Evolutionary conservation across 1,284 basidiomycete species (phyloP), one percentile per base, ranked within the genome.

Genomic region (Sanghuangporus weigelae): DNA sequence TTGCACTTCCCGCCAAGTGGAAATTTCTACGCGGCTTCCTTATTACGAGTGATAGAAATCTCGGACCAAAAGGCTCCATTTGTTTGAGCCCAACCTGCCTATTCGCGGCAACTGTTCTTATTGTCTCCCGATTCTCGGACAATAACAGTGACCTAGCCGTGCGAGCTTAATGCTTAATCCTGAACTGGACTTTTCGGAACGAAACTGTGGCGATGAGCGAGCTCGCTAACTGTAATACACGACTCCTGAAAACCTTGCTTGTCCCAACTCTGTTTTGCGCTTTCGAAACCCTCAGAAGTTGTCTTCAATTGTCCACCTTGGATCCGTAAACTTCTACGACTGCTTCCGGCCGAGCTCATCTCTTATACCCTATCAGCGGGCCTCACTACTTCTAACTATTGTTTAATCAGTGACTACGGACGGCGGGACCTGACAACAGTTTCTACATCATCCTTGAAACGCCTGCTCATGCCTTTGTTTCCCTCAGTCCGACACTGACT

Each of bases 81-180:
- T 6, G 5, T 16, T 40, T 46, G 57, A 36, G 48, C 12, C 57
- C 57, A 16, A 38, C 31, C 19, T 54, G 21, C 53, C 53, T 54
- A 54, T 57, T 57, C 8, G 12, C 55, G 39, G 23, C 55, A 11
- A 10, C 31, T 16, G 16, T 44, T 31, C 12, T 38, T 49, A 59
- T 38, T 21, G 44, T 59, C 7, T 19, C 16, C 16, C 53, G 36
- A 36, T n/a, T 2, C 31, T 39, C 3, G 16, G n/a, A n/a, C 21
- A 54, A 35, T n/a, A 54, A 19, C 53, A 31, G 16, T 39, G 53
- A 35, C 31, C 14, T 11, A 3, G 14, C 3, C 53, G 44, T 26
- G 46, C 35, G 46, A 59, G 26, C 31, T n/a, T 39, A 49, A 59
- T 38, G 44, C 46, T 59, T 59, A 59, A 36, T 49, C 57, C 44